phyloP scores from a whole-genome alignment of 139 green algal species.

The Trebouxia sp. region DNA sequence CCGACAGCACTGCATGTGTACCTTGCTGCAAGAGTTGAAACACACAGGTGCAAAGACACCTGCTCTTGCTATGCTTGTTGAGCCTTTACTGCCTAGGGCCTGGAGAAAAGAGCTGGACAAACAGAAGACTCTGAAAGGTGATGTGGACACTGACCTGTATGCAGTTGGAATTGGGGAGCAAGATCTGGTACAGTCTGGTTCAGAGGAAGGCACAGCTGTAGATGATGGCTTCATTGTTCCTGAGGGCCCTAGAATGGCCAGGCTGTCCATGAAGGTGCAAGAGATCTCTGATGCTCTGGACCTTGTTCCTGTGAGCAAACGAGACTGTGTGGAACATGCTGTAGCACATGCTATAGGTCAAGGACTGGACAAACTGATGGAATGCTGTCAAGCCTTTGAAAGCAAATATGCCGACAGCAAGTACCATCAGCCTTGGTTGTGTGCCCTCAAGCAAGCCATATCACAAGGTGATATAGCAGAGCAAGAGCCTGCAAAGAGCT shows the following conservation, averaged over 20 bases:
- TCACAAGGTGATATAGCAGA: constrained; percentile 4
- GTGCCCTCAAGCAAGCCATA: not conserved
- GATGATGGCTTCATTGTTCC: constrained; percentile 3
- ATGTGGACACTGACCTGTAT: constrained; percentile 3
- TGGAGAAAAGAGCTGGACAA: not conserved
- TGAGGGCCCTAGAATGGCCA: constrained; percentile 1
- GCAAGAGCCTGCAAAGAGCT: not conserved
- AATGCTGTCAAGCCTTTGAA: constrained; percentile 1
- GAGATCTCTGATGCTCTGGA: constrained; percentile 2
- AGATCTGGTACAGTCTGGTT: constrained; percentile 3
- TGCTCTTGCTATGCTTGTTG: constrained; percentile 3
- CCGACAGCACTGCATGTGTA: constrained; percentile 1
- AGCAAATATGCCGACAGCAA: constrained; percentile 1
- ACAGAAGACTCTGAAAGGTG: constrained; percentile 3
- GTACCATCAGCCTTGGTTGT: constrained; percentile 2
- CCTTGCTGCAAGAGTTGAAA: constrained; percentile 3
- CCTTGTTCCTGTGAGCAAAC: not conserved
- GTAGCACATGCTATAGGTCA: constrained; percentile 3
- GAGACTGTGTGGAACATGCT: constrained; percentile 2
- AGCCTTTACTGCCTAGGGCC: not conserved
- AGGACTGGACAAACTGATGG: constrained; percentile 2
- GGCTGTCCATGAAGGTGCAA: not conserved
- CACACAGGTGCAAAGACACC: not conserved
- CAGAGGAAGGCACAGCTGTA: not conserved
- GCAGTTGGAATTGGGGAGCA: constrained; percentile 1